Base-by-base conservation (phyloP, 805 yeast genomes). In the Ogataea nonfermentans region DNA sequence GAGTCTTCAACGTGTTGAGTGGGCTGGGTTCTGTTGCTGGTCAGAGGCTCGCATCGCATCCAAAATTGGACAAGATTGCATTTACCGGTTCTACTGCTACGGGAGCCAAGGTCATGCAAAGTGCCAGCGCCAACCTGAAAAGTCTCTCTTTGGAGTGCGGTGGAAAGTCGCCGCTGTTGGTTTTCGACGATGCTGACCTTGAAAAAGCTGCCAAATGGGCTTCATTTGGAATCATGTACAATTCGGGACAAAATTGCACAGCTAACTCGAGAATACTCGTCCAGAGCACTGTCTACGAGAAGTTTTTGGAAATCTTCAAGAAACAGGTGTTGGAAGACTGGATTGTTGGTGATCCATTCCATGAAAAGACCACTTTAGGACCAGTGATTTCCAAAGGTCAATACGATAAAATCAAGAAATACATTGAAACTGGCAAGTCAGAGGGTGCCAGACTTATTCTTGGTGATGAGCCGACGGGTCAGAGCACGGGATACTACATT, bases 1-100 rank as follows among this genome's bases (percentile, higher is more conserved):
- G 90, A 46, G 84, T 79, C 22, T 73, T 83, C 48, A 84, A 84
- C 65, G 76, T 86, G 33, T 61, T 84, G 42, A 73, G 81, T 35
- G 95, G 87, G 2, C 73, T 64, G 49, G 95, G 95, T 37, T 62
- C 73, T 31, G 73, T 67, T 40, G 85, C 86, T 5, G 95, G 95
- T 38, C 70, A 76, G 41, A 78, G 79, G 1, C 62, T 86, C 49
- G 78, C 88, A 3, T 46, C 65, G 9, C 93, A 84, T 62, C 59
- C 66, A 44, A 78, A 70, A 35, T 68, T 79, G 41, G 74, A 71
- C 52, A 78, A 79, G 55, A 65, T 79, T 45, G 81, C 84, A 4
- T 79, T 79, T 57, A 79, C 85, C 6, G 85, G 85, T 8, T 76
- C 82, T 7, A 79, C 84, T 8, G 70, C 68, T 16, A 83, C 85